These are phyloP conservation scores for Nakaseomyces uthaithaninus DNA, from an alignment of 1,139 yeast species.

Conservation along the genomic window DNA sequence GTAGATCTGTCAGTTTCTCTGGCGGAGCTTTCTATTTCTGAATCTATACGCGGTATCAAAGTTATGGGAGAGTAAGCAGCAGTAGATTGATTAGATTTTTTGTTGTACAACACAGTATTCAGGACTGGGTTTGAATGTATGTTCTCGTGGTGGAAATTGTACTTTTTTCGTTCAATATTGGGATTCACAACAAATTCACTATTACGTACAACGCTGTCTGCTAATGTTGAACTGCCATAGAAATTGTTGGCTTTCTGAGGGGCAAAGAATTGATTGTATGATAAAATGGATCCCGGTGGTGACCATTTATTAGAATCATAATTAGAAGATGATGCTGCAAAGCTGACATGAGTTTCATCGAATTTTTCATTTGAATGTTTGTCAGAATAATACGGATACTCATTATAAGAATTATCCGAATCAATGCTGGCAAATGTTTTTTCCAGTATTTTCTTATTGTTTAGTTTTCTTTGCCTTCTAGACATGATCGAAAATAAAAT, in stretches of 20 bases:
- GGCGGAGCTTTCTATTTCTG: neutral
- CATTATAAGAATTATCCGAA: neutral
- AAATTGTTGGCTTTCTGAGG: neutral
- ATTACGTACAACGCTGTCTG: neutral
- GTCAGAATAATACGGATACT: neutral
- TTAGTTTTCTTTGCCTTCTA: neutral
- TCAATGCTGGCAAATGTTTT: neutral
- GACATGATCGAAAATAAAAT: neutral
- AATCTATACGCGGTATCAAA: slow-evolving; percentile 2
- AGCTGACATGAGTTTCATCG: neutral
- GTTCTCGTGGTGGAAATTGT: neutral
- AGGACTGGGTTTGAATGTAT: too few relatives aligned
- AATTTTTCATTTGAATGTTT: neutral
- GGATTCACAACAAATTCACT: neutral
- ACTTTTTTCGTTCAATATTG: too few relatives aligned
- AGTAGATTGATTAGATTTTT: neutral
- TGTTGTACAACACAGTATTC: neutral
- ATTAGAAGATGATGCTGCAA: neutral
- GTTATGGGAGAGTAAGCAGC: neutral
- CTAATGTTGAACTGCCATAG: neutral
- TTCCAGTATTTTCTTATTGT: neutral
- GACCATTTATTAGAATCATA: too few relatives aligned
- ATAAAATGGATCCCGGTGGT: neutral
- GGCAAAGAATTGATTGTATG: slow-evolving; percentile 2
- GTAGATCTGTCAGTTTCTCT: slow-evolving; percentile 8